A percentile compares a stretch with the other conserved stretches of the same genome.
These are phyloP conservation scores for Gillenia trifoliata DNA, from an alignment of 306 rosid species.

Conservation along the genomic window DNA sequence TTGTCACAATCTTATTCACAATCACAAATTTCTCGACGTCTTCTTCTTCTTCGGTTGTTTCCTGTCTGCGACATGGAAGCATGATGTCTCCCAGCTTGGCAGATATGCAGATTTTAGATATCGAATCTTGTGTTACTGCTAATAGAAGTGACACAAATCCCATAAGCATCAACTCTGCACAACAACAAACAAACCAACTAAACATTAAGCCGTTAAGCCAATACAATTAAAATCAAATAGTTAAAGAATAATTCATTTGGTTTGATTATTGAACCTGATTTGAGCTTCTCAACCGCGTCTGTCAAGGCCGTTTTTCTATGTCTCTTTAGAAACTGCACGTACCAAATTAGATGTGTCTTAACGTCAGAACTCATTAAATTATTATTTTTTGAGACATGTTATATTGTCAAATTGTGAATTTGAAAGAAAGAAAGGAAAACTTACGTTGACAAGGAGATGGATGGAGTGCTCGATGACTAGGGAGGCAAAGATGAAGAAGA, in stretches of 20 bases:
- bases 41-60: not conserved
- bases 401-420: not conserved
- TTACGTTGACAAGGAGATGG: constrained; percentile 21
- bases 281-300: constrained; percentile 33
- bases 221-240: not conserved
- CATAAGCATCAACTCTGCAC: constrained; percentile 35
- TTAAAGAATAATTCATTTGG: not conserved
- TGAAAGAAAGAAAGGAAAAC: not conserved
- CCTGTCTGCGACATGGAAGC: constrained; percentile 32
- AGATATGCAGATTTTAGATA: constrained; percentile 37
- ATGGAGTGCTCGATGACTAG: constrained; percentile 20
- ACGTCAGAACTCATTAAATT: not conserved
- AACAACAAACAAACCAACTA: not conserved
- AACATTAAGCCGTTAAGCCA: not conserved
- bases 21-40: not conserved
- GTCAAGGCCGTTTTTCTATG: constrained; percentile 17
- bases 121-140: constrained; percentile 22
- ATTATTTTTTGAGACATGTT: not conserved
- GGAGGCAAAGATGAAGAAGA: constrained; percentile 31
- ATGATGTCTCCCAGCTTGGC: constrained; percentile 15
- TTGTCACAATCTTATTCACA: not conserved
- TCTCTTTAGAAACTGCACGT: constrained; percentile 27
- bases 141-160: constrained; percentile 39
- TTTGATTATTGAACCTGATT: constrained; percentile 24
- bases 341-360: not conserved